Percentiles rank a stretch among this genome's conserved stretches.
These are phyloP conservation scores for Nepenthes alata DNA, from an alignment of 179 eudicot species.

Conservation along the genomic window DNA sequence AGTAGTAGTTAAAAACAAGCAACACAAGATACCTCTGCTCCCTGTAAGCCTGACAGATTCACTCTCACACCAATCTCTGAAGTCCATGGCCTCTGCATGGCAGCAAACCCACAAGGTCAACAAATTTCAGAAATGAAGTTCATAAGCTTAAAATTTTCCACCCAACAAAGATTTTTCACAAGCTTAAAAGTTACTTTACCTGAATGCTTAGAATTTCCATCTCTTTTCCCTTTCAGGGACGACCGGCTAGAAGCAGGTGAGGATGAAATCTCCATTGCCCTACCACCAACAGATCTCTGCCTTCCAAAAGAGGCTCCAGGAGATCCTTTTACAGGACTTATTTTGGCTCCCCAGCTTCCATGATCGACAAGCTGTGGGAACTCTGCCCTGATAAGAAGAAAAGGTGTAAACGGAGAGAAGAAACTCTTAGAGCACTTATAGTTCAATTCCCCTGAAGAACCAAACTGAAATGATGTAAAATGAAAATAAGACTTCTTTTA, in stretches of 20 bases:
- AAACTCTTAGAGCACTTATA: background rate
- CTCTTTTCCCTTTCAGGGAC: constrained; percentile 50
- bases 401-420: constrained; percentile 1
- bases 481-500: too few relatives aligned
- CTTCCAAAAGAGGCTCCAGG: constrained; percentile 36
- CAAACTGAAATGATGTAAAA: background rate
- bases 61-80: constrained; percentile 93
- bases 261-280: constrained; percentile 31
- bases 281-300: constrained; percentile 47
- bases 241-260: constrained; percentile 41
- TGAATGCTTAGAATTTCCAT: constrained; percentile 45
- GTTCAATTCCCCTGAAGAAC: background rate
- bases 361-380: constrained; percentile 65
- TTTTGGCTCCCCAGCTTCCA: constrained; percentile 49
- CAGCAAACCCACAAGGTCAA: background rate
- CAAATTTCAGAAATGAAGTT: background rate
- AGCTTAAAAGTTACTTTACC: constrained; percentile 24
- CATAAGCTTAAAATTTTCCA: background rate
- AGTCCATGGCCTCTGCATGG: constrained; percentile 81
- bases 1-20: background rate
- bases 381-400: constrained; percentile 36
- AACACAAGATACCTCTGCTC: constrained; percentile 51
- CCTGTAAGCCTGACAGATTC: constrained; percentile 84
- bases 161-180: background rate
- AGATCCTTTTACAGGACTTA: constrained; percentile 45